These are phyloP conservation scores for Pluteus cervinus DNA, from an alignment of 768 basidiomycete genomes.

Conservation along the genomic window DNA sequence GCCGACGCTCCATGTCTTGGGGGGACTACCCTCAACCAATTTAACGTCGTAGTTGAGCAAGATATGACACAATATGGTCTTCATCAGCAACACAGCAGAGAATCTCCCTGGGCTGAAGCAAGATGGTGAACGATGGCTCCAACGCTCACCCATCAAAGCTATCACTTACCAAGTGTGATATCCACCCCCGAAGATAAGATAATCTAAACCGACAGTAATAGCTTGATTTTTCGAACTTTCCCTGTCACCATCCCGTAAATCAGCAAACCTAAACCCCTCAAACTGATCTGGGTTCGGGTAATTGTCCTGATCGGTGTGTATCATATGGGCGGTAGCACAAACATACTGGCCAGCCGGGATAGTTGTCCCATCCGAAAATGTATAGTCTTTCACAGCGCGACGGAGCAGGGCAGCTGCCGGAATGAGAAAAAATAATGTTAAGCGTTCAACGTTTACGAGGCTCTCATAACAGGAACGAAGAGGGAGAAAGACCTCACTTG, in stretches of 20 bases:
- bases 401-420: conserved; percentile 20
- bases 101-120: conserved; percentile 23
- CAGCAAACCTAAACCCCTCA: conserved; percentile 36
- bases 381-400: conserved; percentile 30
- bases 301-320: conserved; percentile 21
- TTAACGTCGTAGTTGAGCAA: conserved; percentile 29
- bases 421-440: background rate
- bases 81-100: conserved; percentile 28
- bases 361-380: conserved; percentile 21
- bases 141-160: background rate
- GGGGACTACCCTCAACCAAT: conserved; percentile 16
- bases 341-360: conserved; percentile 19
- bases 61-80: conserved; percentile 24
- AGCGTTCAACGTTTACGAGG: conserved; percentile 13
- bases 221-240: conserved; percentile 24
- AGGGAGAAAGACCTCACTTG: conserved; percentile 18
- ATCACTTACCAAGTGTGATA: conserved; percentile 14
- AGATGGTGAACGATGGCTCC: background rate
- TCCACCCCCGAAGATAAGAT: conserved; percentile 28
- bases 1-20: conserved; percentile 11
- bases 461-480: conserved; percentile 7
- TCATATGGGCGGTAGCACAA: conserved; percentile 12
- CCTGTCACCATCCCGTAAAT: conserved; percentile 20
- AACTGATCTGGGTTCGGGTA: conserved; percentile 29
- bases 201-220: conserved; percentile 19